Evolutionary conservation across 2,329 filamentous ascomycete genomes (phyloP).

Genomic region (Fusarium humuli): DNA sequence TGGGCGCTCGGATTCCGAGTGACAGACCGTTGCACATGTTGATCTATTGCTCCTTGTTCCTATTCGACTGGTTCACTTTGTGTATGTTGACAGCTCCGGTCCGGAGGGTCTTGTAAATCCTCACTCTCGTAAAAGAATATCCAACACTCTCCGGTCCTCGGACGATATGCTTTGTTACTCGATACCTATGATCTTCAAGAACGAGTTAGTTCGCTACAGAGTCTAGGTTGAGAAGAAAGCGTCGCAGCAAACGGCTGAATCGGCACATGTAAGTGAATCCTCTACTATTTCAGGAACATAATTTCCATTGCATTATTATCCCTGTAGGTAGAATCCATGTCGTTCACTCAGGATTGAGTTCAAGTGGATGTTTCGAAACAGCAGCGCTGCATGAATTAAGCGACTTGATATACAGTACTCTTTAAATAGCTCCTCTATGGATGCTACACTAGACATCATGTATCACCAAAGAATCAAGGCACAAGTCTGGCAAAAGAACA

Average conservation of each 20-base stretch:
- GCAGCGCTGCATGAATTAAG: neutral
- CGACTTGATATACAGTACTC: neutral
- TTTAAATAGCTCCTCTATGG: neutral
- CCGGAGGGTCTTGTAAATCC: too few relatives aligned
- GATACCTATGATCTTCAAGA: constrained; percentile 3
- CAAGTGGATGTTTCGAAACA: neutral
- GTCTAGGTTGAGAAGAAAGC: neutral
- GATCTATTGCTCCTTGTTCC: constrained; percentile 47
- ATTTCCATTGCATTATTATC: neutral
- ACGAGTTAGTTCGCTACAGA: neutral
- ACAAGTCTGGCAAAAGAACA: neutral
- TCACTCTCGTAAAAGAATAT: neutral
- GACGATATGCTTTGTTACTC: neutral
- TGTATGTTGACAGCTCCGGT: constrained; percentile 51
- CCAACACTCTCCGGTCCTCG: neutral
- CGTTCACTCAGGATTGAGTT: neutral
- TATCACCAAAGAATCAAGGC: neutral
- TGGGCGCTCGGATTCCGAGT: neutral
- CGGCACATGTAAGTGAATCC: neutral
- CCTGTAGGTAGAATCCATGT: neutral
- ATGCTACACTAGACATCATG: neutral
- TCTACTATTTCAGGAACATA: neutral
- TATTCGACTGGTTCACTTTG: constrained; percentile 53
- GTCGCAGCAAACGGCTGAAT: neutral
- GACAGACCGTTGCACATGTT: neutral